Percentiles rank a stretch among this genome's conserved stretches.
These are phyloP conservation scores for Stephania japonica DNA, from an alignment of 164 flowering plant species.

Conservation along the genomic window DNA sequence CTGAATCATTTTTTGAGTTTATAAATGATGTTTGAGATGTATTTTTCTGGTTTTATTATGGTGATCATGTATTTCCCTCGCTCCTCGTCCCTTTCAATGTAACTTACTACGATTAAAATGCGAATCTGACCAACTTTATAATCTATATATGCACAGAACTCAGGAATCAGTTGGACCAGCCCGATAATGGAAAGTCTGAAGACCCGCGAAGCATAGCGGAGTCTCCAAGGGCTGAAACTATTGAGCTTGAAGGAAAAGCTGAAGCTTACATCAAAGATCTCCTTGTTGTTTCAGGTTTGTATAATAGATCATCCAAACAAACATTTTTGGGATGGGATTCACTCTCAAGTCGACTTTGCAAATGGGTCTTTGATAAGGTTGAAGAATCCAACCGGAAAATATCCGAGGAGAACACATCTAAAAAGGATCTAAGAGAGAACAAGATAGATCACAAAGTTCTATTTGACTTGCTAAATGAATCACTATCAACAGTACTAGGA, in stretches of 20 bases:
- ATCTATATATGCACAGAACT: constrained; percentile 46
- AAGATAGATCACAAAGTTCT: constrained; percentile 44
- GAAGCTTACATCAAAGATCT: constrained; percentile 64
- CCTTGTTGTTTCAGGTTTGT: constrained; percentile 73
- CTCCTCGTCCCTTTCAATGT: not conserved
- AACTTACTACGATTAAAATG: not conserved
- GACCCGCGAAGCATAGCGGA: constrained; percentile 23
- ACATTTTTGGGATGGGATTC: constrained; percentile 43
- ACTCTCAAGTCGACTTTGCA: constrained; percentile 43
- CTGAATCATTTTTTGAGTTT: not conserved
- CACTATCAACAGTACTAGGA: constrained; percentile 40
- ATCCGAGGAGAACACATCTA: constrained; percentile 20
- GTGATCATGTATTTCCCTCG: not conserved
- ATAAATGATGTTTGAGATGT: not conserved
- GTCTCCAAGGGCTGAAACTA: constrained; percentile 29
- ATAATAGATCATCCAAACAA: constrained; percentile 38
- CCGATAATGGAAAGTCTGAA: constrained; percentile 35
- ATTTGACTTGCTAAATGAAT: constrained; percentile 69
- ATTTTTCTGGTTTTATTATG: not conserved
- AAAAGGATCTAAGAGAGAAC: constrained; percentile 20
- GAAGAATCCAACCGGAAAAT: constrained; percentile 46
- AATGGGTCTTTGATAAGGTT: constrained; percentile 55
- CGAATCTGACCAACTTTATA: not conserved
- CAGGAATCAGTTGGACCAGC: constrained; percentile 60
- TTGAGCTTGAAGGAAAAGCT: constrained; percentile 40